Conservation (phyloP, 768 basidiomycete genomes). For the Serendipita sp. region DNA sequence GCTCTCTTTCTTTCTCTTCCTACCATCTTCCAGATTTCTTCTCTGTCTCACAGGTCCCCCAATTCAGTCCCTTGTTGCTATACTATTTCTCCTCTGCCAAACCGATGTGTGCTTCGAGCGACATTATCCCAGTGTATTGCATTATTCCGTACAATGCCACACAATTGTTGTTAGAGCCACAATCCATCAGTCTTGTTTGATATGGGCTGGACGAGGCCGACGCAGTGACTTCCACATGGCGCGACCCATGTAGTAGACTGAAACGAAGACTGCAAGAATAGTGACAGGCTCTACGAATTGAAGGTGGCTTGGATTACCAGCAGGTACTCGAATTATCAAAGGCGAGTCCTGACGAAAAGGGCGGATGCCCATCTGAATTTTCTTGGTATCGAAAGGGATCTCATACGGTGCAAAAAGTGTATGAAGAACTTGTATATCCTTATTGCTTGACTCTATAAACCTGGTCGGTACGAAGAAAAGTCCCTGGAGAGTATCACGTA, state of each 20-base stretch:
- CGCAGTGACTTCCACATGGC: neutral
- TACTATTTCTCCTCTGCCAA: too few relatives aligned
- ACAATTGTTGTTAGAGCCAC: neutral
- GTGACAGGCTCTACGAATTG: constrained; percentile 10
- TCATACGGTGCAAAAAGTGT: neutral
- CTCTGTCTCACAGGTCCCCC: neutral
- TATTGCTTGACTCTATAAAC: neutral
- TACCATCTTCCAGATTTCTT: too few relatives aligned
- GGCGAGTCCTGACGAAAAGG: neutral
- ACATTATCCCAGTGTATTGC: neutral
- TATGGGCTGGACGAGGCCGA: too few relatives aligned
- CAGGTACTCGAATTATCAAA: constrained; percentile 9
- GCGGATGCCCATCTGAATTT: neutral
- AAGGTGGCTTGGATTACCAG: constrained; percentile 8
- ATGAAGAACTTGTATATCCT: neutral
- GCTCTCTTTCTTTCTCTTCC: neutral
- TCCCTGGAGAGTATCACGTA: neutral
- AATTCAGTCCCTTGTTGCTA: neutral
- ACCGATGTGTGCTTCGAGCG: neutral
- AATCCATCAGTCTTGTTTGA: too few relatives aligned
- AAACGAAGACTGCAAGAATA: constrained; percentile 6
- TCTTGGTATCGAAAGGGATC: neutral
- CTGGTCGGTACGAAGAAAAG: neutral
- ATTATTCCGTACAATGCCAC: neutral
- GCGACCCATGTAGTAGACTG: constrained; percentile 6